A percentile compares a stretch with the other conserved stretches of the same genome.
These are phyloP conservation scores for Rhododendron ovatum DNA, from an alignment of 148 eudicot species.

Conservation along the genomic window DNA sequence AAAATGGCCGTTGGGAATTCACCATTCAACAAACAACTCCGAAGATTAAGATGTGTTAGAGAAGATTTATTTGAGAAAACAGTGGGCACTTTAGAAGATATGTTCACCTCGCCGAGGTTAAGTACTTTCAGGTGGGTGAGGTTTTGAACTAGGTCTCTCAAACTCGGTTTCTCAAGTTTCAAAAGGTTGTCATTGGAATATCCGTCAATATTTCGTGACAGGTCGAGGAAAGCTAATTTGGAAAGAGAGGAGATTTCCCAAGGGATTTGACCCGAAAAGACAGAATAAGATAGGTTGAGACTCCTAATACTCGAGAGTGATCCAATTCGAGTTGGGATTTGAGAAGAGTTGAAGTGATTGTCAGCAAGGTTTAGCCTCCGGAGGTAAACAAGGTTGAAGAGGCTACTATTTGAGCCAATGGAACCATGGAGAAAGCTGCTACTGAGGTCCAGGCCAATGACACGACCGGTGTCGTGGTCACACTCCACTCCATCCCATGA, in stretches of 20 bases:
- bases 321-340: slow-evolving; percentile 15
- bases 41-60: background rate
- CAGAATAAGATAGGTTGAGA: background rate
- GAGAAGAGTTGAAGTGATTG: slow-evolving; percentile 27
- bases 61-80: slow-evolving; percentile 16
- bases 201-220: background rate
- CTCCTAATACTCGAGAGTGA: background rate
- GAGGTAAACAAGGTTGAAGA: slow-evolving; percentile 27
- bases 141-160: slow-evolving; percentile 15
- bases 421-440: slow-evolving; percentile 33
- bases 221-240: too few species aligned
- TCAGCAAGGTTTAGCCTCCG: slow-evolving; percentile 22
- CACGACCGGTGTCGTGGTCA: slow-evolving; percentile 21
- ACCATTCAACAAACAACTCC: slow-evolving; percentile 15
- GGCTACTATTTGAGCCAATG: background rate
- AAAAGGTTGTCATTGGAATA: background rate
- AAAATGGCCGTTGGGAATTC: slow-evolving; percentile 22
- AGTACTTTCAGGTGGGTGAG: slow-evolving; percentile 19
- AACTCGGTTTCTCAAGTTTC: slow-evolving; percentile 14
- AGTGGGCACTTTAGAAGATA: slow-evolving; percentile 24
- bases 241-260: background rate
- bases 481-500: slow-evolving; percentile 44
- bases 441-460: slow-evolving; percentile 35
- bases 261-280: background rate
- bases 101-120: slow-evolving; percentile 2